Conservation (phyloP, 768 basidiomycete genomes). For the Lentinula lateritia region DNA sequence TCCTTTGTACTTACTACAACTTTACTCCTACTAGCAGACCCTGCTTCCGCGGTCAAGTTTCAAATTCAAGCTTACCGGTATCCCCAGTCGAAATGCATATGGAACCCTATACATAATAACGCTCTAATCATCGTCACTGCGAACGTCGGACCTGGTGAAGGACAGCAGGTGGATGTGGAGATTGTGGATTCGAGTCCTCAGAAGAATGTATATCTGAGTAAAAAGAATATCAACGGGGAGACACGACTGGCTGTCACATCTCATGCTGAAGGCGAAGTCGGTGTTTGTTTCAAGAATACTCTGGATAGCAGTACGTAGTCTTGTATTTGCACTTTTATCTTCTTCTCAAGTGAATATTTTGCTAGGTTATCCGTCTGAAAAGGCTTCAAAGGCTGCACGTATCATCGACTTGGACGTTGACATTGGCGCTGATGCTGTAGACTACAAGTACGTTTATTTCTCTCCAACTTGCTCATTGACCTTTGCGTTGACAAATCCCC, state of each 20-base stretch:
- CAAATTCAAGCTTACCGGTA: slow-evolving; percentile 62
- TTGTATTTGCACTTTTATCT: background rate
- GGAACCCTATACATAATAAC: slow-evolving; percentile 86
- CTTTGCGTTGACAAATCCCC: slow-evolving; percentile 8
- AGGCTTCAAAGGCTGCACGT: slow-evolving; percentile 48
- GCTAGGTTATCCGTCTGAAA: slow-evolving; percentile 41
- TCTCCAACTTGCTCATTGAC: background rate
- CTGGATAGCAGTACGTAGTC: slow-evolving; percentile 54
- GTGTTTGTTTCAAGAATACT: slow-evolving; percentile 89
- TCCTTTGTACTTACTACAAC: slow-evolving; percentile 20
- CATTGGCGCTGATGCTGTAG: slow-evolving; percentile 96
- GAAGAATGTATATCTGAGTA: slow-evolving; percentile 87
- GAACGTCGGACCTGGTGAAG: slow-evolving; percentile 70
- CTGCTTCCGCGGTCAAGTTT: slow-evolving; percentile 76
- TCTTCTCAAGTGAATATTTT: background rate
- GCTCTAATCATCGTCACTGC: slow-evolving; percentile 95
- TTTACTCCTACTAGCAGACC: slow-evolving; percentile 10
- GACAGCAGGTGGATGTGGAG: slow-evolving; percentile 89
- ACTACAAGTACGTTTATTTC: slow-evolving; percentile 82
- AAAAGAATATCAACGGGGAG: slow-evolving; percentile 84
- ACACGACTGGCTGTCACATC: slow-evolving; percentile 91
- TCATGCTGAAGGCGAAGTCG: slow-evolving; percentile 90
- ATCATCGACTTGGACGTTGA: slow-evolving; percentile 93
- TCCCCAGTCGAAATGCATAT: slow-evolving; percentile 83
- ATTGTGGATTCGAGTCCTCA: slow-evolving; percentile 84